A percentile compares a stretch with the other conserved stretches of the same genome.
Conservation (phyloP, 2,329 filamentous ascomycete genomes). For the Biscogniauxia mediterranea region DNA sequence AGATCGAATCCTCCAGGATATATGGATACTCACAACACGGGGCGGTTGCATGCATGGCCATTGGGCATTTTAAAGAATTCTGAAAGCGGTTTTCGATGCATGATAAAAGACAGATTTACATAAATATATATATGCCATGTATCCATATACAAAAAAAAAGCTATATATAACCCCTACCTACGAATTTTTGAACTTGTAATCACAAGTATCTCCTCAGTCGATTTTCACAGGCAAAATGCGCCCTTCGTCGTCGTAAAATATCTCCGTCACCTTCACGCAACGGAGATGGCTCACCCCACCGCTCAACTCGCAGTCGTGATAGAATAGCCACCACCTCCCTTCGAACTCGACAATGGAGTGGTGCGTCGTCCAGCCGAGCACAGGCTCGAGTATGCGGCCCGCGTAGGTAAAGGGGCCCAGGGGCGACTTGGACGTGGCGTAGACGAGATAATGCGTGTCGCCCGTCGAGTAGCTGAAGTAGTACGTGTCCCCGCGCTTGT, state of each 20-base stretch:
- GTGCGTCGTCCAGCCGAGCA: slow-evolving; percentile 79
- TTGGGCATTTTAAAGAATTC: not conserved
- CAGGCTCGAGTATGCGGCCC: slow-evolving; percentile 71
- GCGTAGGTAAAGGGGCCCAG: slow-evolving; percentile 71
- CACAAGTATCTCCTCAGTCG: not conserved
- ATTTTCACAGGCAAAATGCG: slow-evolving; percentile 50
- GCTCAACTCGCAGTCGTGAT: slow-evolving; percentile 71
- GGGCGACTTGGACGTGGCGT: slow-evolving; percentile 63
- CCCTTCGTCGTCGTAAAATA: slow-evolving; percentile 67
- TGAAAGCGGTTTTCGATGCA: not conserved
- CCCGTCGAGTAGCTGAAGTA: slow-evolving; percentile 79
- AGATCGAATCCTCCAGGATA: not conserved
- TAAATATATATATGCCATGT: not conserved
- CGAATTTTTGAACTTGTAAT: not conserved
- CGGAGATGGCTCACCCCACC: slow-evolving; percentile 68
- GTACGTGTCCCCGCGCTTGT: slow-evolving; percentile 67
- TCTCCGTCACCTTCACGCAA: slow-evolving; percentile 72
- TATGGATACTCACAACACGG: not conserved
- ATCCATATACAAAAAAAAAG: not conserved
- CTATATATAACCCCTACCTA: not conserved
- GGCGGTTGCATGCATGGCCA: not conserved
- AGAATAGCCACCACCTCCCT: slow-evolving; percentile 71
- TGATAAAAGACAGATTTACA: not conserved
- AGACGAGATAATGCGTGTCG: slow-evolving; percentile 72
- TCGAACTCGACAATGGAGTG: slow-evolving; percentile 75